A percentile compares a stretch with the other conserved stretches of the same genome.
These are phyloP conservation scores for Candida yuanshanica DNA, from an alignment of 805 yeast genomes.

Conservation along the genomic window DNA sequence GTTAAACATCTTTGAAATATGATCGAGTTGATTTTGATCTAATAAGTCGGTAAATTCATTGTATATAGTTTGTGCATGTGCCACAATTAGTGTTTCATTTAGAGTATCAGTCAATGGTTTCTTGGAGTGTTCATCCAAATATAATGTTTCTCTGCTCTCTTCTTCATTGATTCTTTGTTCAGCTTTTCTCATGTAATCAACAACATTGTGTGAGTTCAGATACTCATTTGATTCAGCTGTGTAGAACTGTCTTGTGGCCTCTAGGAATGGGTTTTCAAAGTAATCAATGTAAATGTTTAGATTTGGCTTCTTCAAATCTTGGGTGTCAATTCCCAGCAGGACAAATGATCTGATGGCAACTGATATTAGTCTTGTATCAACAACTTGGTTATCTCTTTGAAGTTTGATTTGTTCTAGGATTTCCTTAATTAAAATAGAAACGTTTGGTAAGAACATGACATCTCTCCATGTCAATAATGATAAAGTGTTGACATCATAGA, in stretches of 20 bases:
- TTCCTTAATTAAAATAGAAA: constrained; percentile 55
- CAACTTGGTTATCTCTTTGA: constrained; percentile 75
- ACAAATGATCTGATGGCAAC: constrained; percentile 84
- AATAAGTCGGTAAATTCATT: constrained; percentile 71
- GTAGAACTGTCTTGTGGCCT: constrained; percentile 63
- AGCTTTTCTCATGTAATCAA: constrained; percentile 86
- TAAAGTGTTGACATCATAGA: constrained; percentile 86
- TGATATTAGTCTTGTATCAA: constrained; percentile 59
- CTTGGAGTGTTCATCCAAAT: constrained; percentile 82
- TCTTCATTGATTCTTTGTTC: constrained; percentile 81
- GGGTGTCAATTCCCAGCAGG: constrained; percentile 82
- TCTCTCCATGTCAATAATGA: constrained; percentile 86
- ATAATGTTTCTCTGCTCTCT: constrained; percentile 66
- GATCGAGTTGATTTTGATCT: constrained; percentile 64
- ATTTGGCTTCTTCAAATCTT: constrained; percentile 81
- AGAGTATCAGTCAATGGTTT: constrained; percentile 69
- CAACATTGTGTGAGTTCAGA: constrained; percentile 70
- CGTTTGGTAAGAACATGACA: constrained; percentile 66
- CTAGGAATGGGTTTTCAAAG: constrained; percentile 75
- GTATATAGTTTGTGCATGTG: constrained; percentile 72
- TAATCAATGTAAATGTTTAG: constrained; percentile 72
- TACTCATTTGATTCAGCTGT: constrained; percentile 60
- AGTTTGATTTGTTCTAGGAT: constrained; percentile 68
- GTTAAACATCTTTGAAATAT: constrained; percentile 71
- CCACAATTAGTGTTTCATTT: constrained; percentile 69